A percentile compares a stretch with the other conserved stretches of the same genome.
These are phyloP conservation scores for Gardenia jasminoides DNA, from an alignment of 257 asterid species.

Conservation along the genomic window DNA sequence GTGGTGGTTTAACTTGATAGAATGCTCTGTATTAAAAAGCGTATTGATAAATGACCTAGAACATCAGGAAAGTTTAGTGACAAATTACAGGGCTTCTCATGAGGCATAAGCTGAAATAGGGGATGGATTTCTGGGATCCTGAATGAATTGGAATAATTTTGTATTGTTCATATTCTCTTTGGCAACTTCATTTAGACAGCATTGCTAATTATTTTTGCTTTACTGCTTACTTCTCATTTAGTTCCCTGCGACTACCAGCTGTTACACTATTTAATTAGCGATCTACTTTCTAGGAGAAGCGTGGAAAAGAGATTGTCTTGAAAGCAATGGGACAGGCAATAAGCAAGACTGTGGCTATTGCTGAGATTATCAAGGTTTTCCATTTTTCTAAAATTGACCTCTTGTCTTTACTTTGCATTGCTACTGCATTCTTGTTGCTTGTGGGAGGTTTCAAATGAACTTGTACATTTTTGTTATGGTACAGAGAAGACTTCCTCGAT, in stretches of 20 bases:
- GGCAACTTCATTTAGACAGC: not conserved
- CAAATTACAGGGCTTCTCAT: not conserved
- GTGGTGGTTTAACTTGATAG: not conserved
- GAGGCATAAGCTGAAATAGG: not conserved
- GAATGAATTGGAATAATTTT: not conserved
- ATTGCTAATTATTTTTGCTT: not conserved
- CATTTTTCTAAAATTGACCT: not conserved
- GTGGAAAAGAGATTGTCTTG: constrained; percentile 73
- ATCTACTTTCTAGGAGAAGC: constrained; percentile 55
- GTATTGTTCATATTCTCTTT: not conserved
- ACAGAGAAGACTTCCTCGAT: constrained; percentile 76
- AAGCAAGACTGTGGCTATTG: constrained; percentile 81
- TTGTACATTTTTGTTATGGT: not conserved
- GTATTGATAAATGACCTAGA: not conserved
- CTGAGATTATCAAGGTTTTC: constrained; percentile 78
- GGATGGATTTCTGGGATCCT: not conserved
- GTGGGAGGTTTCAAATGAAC: not conserved
- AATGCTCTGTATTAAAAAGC: not conserved
- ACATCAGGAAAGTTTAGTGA: not conserved
- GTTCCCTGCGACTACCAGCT: not conserved
- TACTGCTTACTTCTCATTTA: not conserved
- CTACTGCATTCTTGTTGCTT: not conserved
- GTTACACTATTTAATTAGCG: not conserved
- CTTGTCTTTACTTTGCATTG: constrained; percentile 9
- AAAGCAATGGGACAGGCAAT: constrained; percentile 98